Conservation (phyloP, 2,329 filamentous ascomycete species). For the Pestalotiopsis sp. region DNA sequence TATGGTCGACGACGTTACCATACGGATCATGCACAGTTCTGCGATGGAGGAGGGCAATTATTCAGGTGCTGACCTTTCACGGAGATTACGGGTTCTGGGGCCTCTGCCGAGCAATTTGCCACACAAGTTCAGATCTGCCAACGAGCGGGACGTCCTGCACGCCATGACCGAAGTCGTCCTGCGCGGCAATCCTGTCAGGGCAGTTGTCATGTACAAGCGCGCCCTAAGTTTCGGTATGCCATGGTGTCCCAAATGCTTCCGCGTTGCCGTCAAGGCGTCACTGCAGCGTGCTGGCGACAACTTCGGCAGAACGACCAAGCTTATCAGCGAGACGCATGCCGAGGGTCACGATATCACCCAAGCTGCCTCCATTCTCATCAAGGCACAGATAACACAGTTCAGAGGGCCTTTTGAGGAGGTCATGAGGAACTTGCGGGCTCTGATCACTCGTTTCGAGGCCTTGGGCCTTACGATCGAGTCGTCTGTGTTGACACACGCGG, state of each 20-base stretch:
- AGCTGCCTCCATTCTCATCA: conserved; percentile 30
- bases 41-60: conserved; percentile 18
- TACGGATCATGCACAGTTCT: conserved; percentile 36
- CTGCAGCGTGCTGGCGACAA: conserved; percentile 32
- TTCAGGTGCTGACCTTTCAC: conserved; percentile 15
- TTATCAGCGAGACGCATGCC: conserved; percentile 40
- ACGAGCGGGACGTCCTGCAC: conserved; percentile 32
- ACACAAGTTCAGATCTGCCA: conserved; percentile 24
- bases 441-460: conserved; percentile 26
- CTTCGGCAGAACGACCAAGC: conserved; percentile 32
- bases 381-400: conserved; percentile 22
- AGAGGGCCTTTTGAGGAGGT: conserved; percentile 20
- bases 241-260: conserved; percentile 41
- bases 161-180: conserved; percentile 42
- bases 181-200: conserved; percentile 29
- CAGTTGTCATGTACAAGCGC: conserved; percentile 39
- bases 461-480: conserved; percentile 23
- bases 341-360: conserved; percentile 42
- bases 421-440: conserved; percentile 24
- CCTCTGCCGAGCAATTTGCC: conserved; percentile 23
- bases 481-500: conserved; percentile 26
- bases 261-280: conserved; percentile 47
- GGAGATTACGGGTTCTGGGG: conserved; percentile 25
- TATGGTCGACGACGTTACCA: conserved; percentile 38
- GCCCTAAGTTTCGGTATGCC: conserved; percentile 34